Evolutionary conservation across 352 stramenopile genomes (phyloP).

Genomic region (Pythium grandisporangium): DNA sequence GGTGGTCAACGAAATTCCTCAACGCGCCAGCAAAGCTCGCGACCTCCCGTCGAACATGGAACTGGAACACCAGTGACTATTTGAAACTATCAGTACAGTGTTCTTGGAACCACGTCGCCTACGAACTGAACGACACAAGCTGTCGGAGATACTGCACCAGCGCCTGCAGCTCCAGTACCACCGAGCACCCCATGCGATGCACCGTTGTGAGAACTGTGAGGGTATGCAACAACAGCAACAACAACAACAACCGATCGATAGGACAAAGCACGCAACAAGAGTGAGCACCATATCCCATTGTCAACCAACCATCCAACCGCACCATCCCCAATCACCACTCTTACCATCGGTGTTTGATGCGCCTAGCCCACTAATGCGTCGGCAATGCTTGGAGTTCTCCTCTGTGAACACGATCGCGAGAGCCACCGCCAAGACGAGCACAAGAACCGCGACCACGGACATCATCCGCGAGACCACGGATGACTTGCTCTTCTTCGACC

Average conservation of each 20-base stretch:
- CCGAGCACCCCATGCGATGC: neutral
- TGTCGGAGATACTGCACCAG: neutral
- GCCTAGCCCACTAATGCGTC: slow-evolving; percentile 2
- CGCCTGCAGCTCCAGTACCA: neutral
- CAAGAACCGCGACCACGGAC: slow-evolving; percentile 17
- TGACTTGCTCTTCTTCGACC: slow-evolving; percentile 17
- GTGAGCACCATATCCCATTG: too few relatives aligned
- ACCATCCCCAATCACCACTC: slow-evolving; percentile 3
- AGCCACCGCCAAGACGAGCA: slow-evolving; percentile 27
- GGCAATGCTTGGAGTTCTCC: slow-evolving; percentile 11
- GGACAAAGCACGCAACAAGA: too few relatives aligned
- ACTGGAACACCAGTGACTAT: too few relatives aligned
- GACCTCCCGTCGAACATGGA: too few relatives aligned
- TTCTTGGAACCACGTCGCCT: too few relatives aligned
- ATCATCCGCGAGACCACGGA: slow-evolving; percentile 12
- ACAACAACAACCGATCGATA: too few relatives aligned
- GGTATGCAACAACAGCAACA: too few relatives aligned
- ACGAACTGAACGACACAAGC: slow-evolving; percentile 4
- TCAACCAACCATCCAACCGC: too few relatives aligned
- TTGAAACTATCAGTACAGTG: too few relatives aligned
- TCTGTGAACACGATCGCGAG: slow-evolving; percentile 35
- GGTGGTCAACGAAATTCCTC: too few relatives aligned
- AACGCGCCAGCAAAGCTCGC: too few relatives aligned
- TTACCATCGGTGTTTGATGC: slow-evolving; percentile 11
- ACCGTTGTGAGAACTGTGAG: too few relatives aligned